Conservation (phyloP, 1,284 basidiomycete genomes). For the Cerioporus squamosus region DNA sequence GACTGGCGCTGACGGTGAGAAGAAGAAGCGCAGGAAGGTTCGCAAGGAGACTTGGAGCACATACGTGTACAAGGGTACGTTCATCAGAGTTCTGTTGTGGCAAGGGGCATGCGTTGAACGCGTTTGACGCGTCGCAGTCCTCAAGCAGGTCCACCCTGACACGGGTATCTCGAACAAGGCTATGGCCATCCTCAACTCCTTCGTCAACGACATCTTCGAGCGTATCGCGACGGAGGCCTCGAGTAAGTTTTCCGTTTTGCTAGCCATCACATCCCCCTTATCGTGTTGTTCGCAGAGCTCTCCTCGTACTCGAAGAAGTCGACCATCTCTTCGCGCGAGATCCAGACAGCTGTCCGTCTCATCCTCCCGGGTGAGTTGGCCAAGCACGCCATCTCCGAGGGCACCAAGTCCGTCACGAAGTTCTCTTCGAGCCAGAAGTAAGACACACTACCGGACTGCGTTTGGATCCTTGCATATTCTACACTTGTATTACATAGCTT, state of each 20-base stretch:
- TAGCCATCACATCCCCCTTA: background rate
- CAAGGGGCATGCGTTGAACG: conserved; percentile 4
- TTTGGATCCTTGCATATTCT: conserved; percentile 18
- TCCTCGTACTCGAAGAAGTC: conserved; percentile 78
- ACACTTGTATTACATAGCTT: conserved; percentile 24
- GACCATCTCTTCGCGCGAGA: conserved; percentile 76
- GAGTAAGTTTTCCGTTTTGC: conserved; percentile 43
- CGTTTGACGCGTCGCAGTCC: conserved; percentile 43
- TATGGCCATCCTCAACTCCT: conserved; percentile 77
- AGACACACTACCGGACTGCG: conserved; percentile 7
- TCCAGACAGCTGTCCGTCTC: conserved; percentile 74
- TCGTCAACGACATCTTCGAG: conserved; percentile 76
- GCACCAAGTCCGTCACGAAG: conserved; percentile 60
- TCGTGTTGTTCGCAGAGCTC: conserved; percentile 48
- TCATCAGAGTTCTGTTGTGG: background rate
- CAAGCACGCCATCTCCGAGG: conserved; percentile 87
- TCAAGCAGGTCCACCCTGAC: conserved; percentile 78
- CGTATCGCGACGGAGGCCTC: conserved; percentile 74
- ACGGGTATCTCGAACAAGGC: conserved; percentile 82
- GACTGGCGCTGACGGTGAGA: conserved; percentile 50
- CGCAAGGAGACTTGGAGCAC: conserved; percentile 73
- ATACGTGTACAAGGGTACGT: conserved; percentile 71
- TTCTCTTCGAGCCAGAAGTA: conserved; percentile 36
- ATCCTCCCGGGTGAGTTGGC: conserved; percentile 78
- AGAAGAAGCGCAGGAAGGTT: conserved; percentile 63